Conservation (phyloP, 2,329 filamentous ascomycete genomes). For the Penicillium sp. region DNA sequence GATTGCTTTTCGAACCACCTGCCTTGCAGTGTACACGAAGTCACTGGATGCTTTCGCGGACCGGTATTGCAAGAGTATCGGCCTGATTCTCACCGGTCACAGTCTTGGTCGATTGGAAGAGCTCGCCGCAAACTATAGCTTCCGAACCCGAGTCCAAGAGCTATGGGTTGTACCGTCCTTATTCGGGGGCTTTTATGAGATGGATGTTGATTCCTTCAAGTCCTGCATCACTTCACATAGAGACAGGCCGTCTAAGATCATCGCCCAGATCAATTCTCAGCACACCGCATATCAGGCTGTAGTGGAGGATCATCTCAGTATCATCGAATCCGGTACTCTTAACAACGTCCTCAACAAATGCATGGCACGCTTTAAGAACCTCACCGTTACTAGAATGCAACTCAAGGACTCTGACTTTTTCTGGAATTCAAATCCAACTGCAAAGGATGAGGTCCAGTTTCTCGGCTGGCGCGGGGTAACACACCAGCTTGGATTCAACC, state of each 20-base stretch:
- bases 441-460: not conserved
- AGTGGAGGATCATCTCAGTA: not conserved
- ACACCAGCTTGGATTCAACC: not conserved
- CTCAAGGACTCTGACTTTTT: not conserved
- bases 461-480: not conserved
- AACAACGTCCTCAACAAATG: not conserved
- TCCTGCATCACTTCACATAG: not conserved
- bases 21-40: not conserved
- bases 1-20: not conserved
- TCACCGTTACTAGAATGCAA: not conserved
- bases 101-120: slow-evolving; percentile 1
- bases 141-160: not conserved
- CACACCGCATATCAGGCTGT: not conserved
- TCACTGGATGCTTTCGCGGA: slow-evolving; percentile 3
- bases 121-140: not conserved
- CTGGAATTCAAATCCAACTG: not conserved
- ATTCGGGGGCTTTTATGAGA: not conserved
- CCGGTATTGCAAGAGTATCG: not conserved
- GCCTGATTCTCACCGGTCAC: slow-evolving; percentile 1
- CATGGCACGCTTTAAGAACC: not conserved
- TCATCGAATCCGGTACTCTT: not conserved
- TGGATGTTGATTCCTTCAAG: not conserved
- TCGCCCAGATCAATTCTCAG: not conserved
- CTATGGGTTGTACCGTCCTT: slow-evolving; percentile 1
- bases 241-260: not conserved